Evolutionary conservation across 306 rosid genomes (phyloP).

Genomic region (Gynostemma pentaphyllum): DNA sequence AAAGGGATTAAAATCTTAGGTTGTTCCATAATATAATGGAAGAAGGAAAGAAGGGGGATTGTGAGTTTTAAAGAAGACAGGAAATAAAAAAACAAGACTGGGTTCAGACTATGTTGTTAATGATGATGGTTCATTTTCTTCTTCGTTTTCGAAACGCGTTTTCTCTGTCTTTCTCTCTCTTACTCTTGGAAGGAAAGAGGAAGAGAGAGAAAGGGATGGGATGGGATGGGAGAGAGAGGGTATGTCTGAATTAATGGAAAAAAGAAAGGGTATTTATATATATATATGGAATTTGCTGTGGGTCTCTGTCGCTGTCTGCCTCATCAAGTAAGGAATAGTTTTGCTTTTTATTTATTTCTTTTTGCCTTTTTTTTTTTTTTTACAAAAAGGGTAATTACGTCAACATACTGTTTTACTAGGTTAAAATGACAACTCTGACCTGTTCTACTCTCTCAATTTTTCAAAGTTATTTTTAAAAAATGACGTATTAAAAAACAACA

Average conservation of each 20-base stretch:
- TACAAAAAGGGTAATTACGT: not conserved
- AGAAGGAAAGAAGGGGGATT: too few relatives aligned
- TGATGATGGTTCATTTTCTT: not conserved
- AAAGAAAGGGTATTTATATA: not conserved
- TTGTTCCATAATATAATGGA: too few relatives aligned
- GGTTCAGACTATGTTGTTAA: too few relatives aligned
- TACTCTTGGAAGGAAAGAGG: not conserved
- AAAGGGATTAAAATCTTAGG: too few relatives aligned
- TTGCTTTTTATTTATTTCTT: not conserved
- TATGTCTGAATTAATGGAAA: not conserved
- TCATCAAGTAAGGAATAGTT: conserved; percentile 2
- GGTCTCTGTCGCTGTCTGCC: not conserved
- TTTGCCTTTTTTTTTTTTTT: not conserved
- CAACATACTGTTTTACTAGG: not conserved
- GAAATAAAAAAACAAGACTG: too few relatives aligned
- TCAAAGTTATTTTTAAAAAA: too few relatives aligned
- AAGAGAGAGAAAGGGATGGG: too few relatives aligned
- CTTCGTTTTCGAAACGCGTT: conserved; percentile 11
- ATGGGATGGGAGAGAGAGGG: conserved; percentile 10
- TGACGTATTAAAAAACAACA: too few relatives aligned
- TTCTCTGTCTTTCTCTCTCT: conserved; percentile 9
- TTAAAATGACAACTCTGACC: not conserved
- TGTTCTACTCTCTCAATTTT: not conserved
- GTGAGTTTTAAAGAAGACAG: too few relatives aligned
- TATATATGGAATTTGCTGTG: not conserved